Percentiles rank a stretch among this genome's conserved stretches.
Evolutionary conservation across 306 rosid species (phyloP).

Genomic region (Castanopsis chinensis): DNA sequence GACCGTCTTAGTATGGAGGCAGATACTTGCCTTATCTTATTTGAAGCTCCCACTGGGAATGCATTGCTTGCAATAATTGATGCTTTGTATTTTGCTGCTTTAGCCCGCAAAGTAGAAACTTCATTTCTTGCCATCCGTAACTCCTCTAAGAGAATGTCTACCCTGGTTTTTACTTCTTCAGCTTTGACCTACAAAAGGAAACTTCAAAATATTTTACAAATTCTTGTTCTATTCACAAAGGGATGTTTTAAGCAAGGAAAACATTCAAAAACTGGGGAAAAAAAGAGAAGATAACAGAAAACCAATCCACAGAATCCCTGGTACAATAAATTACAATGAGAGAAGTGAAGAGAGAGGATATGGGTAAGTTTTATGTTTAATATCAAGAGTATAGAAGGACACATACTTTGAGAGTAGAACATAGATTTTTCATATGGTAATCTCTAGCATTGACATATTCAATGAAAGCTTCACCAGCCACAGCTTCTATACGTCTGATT

Average conservation of each 20-base stretch:
- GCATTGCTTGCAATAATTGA: slow-evolving; percentile 62
- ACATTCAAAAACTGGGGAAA: not conserved
- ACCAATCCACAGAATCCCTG: not conserved
- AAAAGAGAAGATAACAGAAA: not conserved
- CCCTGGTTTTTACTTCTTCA: slow-evolving; percentile 77
- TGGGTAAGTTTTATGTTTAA: slow-evolving; percentile 4
- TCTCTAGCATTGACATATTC: slow-evolving; percentile 85
- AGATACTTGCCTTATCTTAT: slow-evolving; percentile 59
- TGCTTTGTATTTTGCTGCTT: slow-evolving; percentile 80
- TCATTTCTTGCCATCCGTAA: slow-evolving; percentile 68
- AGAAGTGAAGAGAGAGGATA: not conserved
- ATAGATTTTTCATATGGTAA: slow-evolving; percentile 66
- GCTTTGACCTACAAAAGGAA: slow-evolving; percentile 74
- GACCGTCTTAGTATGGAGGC: not conserved
- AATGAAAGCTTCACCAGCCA: slow-evolving; percentile 92
- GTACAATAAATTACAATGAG: not conserved
- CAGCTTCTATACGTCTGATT: slow-evolving; percentile 90
- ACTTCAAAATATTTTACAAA: not conserved
- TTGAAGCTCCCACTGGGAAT: slow-evolving; percentile 60
- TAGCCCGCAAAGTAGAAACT: slow-evolving; percentile 66
- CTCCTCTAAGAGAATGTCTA: slow-evolving; percentile 80
- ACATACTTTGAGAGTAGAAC: slow-evolving; percentile 87
- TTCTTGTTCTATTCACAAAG: slow-evolving; percentile 3
- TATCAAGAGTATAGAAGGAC: slow-evolving; percentile 6
- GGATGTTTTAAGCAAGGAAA: not conserved